A percentile compares a stretch with the other conserved stretches of the same genome.
Conservation (phyloP, 768 basidiomycete species). For the Phylloporus arenicola region DNA sequence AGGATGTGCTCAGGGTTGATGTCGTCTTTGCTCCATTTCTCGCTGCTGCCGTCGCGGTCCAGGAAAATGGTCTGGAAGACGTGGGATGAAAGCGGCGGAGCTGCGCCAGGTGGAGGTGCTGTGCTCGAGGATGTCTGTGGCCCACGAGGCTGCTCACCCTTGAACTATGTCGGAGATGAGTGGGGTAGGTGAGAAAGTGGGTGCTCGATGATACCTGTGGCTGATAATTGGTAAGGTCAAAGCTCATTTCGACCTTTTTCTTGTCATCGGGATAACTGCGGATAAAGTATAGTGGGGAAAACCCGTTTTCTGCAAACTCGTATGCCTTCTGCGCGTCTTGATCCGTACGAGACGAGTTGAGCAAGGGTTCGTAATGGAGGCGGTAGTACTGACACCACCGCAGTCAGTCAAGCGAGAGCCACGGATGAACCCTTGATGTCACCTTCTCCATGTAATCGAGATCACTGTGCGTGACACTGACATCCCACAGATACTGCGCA, state of each 20-base stretch:
- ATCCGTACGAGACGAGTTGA: background rate
- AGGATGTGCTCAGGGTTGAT: background rate
- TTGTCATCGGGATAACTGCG: background rate
- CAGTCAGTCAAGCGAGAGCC: background rate
- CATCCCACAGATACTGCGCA: background rate
- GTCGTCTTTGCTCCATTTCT: background rate
- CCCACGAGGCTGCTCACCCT: background rate
- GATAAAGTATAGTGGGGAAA: background rate
- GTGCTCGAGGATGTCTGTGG: background rate
- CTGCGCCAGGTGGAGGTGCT: background rate
- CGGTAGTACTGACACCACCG: background rate
- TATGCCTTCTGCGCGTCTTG: background rate
- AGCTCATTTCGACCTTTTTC: background rate
- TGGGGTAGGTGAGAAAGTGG: background rate
- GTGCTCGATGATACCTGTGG: background rate
- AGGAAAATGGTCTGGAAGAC: constrained; percentile 1
- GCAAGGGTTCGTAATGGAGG: background rate
- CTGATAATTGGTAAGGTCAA: constrained; percentile 4
- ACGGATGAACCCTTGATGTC: background rate
- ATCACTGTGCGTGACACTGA: background rate
- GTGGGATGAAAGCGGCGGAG: background rate
- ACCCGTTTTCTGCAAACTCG: background rate
- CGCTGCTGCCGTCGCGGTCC: background rate
- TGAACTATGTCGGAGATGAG: background rate
- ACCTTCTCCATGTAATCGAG: background rate